Evolutionary conservation across 2,329 filamentous ascomycete species (phyloP).

Genomic region (Alternaria novae-zelandiae): DNA sequence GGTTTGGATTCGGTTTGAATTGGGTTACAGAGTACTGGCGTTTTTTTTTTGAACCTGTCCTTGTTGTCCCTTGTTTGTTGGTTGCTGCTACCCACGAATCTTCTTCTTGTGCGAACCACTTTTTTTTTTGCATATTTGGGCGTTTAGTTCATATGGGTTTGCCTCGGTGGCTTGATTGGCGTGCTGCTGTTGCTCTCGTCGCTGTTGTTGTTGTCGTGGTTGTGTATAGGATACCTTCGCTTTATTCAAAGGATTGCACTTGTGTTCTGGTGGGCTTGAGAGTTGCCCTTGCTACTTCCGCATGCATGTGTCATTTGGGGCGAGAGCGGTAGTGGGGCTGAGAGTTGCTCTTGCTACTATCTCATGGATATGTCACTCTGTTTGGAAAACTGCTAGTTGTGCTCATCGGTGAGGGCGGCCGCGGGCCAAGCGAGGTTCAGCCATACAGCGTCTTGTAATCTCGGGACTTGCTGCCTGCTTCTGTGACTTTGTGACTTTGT

Average conservation of each 20-base stretch:
- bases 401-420: not conserved
- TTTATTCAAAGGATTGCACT: conserved; percentile 1
- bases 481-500: not conserved
- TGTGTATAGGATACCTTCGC: not conserved
- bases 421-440: not conserved
- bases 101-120: not conserved
- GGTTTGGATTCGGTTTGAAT: not conserved
- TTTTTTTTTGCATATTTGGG: conserved; percentile 9
- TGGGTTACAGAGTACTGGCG: not conserved
- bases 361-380: not conserved
- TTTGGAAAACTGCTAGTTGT: not conserved
- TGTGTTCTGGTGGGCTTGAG: not conserved
- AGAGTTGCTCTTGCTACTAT: not conserved
- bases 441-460: not conserved
- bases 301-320: not conserved
- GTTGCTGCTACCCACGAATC: not conserved
- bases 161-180: not conserved
- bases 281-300: not conserved
- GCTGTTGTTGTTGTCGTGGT: not conserved
- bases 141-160: conserved; percentile 2
- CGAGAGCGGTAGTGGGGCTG: not conserved
- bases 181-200: not conserved
- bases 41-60: not conserved
- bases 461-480: not conserved
- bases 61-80: not conserved